A percentile compares a stretch with the other conserved stretches of the same genome.
These are phyloP conservation scores for Hymenoscyphus fructigenus DNA, from an alignment of 2,329 filamentous ascomycete genomes.

Conservation along the genomic window DNA sequence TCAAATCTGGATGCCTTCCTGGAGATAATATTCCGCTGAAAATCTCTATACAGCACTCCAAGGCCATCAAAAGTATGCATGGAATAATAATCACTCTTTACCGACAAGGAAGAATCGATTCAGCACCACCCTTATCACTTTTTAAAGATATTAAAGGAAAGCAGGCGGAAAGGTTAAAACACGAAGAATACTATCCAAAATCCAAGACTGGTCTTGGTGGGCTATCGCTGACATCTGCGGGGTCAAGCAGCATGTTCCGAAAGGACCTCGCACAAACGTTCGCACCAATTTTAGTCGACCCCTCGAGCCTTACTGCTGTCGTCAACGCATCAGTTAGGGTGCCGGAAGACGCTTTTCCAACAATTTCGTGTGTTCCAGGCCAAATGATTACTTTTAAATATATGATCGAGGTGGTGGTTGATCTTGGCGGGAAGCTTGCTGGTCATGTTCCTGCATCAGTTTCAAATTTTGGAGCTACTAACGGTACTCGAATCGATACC, in stretches of 20 bases:
- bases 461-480: constrained; percentile 12
- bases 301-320: constrained; percentile 71
- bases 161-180: constrained; percentile 64
- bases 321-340: constrained; percentile 82
- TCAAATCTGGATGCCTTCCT: constrained; percentile 79
- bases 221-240: constrained; percentile 79
- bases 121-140: constrained; percentile 55
- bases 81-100: constrained; percentile 93
- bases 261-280: constrained; percentile 92
- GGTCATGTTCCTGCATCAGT: constrained; percentile 41
- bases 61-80: constrained; percentile 84
- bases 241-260: constrained; percentile 88
- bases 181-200: constrained; percentile 79
- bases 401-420: constrained; percentile 87
- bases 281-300: constrained; percentile 85
- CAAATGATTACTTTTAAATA: constrained; percentile 96
- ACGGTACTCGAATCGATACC: constrained; percentile 36
- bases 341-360: constrained; percentile 88
- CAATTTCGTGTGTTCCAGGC: constrained; percentile 84
- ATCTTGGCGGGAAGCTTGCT: constrained; percentile 82
- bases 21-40: constrained; percentile 81
- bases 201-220: constrained; percentile 85
- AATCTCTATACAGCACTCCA: constrained; percentile 83
- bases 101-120: constrained; percentile 86
- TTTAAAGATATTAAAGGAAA: constrained; percentile 54